Percentiles rank a stretch among this genome's conserved stretches.
These are phyloP conservation scores for Fusarium sp. DNA, from an alignment of 2,329 filamentous ascomycete genomes.

Conservation along the genomic window DNA sequence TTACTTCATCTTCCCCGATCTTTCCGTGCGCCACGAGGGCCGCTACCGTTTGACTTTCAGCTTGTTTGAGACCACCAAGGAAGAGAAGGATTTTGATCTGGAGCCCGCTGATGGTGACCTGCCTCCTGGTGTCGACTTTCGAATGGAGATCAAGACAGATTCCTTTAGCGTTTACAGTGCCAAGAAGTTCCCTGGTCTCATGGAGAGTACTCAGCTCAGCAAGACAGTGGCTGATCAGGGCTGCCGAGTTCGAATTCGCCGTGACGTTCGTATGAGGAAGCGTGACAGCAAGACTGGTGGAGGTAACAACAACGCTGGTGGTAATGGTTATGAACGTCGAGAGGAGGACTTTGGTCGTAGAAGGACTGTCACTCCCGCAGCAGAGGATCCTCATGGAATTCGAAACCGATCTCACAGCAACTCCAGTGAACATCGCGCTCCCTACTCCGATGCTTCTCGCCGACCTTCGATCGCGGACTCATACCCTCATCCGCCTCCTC, in stretches of 20 bases:
- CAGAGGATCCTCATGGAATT: constrained; percentile 52
- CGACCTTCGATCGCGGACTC: constrained; percentile 66
- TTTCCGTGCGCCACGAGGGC: constrained; percentile 96
- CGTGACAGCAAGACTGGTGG: constrained; percentile 77
- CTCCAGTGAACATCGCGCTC: constrained; percentile 65
- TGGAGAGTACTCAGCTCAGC: constrained; percentile 90
- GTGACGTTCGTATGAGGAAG: constrained; percentile 93
- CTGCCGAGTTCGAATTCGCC: constrained; percentile 93
- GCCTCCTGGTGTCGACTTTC: constrained; percentile 77
- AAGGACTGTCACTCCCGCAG: constrained; percentile 56
- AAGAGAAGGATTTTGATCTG: constrained; percentile 82
- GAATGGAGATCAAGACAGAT: constrained; percentile 89
- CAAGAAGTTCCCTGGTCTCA: constrained; percentile 97
- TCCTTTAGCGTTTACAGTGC: constrained; percentile 94
- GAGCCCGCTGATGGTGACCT: constrained; percentile 64
- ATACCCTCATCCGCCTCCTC: constrained; percentile 57
- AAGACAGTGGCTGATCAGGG: constrained; percentile 96
- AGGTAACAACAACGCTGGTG: constrained; percentile 59
- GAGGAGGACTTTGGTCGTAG: constrained; percentile 72
- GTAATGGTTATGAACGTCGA: constrained; percentile 68
- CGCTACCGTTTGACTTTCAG: constrained; percentile 93
- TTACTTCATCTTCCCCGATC: constrained; percentile 98
- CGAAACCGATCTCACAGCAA: constrained; percentile 75
- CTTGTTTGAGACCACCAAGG: constrained; percentile 93
- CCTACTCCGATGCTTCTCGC: constrained; percentile 61